Base-by-base conservation (phyloP, 768 basidiomycete species). In the Mycena pura region DNA sequence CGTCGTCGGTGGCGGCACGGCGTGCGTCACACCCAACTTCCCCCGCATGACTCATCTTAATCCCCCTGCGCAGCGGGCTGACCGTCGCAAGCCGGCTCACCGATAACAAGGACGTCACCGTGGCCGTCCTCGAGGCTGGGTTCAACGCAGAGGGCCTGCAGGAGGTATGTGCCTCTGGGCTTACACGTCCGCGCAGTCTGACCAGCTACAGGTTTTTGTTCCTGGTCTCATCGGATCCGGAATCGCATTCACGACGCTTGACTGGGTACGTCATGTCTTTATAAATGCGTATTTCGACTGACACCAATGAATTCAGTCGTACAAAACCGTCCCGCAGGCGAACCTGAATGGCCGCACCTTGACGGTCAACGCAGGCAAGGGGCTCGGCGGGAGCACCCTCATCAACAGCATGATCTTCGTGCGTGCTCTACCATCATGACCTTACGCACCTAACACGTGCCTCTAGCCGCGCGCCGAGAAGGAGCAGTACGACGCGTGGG, bases 311-410 rank as follows among this genome's bases (percentile, higher is more conserved):
- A 32, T 36, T 13, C n/a, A 63, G 62, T 71, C 74, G 19, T 85
- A 81, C 74, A 61, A 69, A 25, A 82, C 82, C 13, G 73, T 77
- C 4, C 75, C 80, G 0, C 84, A 86, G 66, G 56, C 72, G 0
- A 68, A 79, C 43, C 73, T 81, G 6, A 71, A 70, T 45, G 77
- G 79, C 60, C 75, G 83, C 15, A 67, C 61, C 6, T 59, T 84
- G 19, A 64, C 74, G 2, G 65, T 76, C 13, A 68, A 67, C 32
- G 75, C 75, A 2, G 75, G 75, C 3, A 86, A 85, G 67, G 82
- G 82, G 15, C 77, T 90, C 24, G 87, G 88, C 47, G 87, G 87
- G 2, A 82, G 81, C 9, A 82, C 85, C 9, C 82, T 86, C 7
- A 80, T 87, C 57, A 90, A 90, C 73, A 72, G 72, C 56, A 76